Conservation (phyloP, 352 stramenopile genomes). For the Achlya hypogyna region DNA sequence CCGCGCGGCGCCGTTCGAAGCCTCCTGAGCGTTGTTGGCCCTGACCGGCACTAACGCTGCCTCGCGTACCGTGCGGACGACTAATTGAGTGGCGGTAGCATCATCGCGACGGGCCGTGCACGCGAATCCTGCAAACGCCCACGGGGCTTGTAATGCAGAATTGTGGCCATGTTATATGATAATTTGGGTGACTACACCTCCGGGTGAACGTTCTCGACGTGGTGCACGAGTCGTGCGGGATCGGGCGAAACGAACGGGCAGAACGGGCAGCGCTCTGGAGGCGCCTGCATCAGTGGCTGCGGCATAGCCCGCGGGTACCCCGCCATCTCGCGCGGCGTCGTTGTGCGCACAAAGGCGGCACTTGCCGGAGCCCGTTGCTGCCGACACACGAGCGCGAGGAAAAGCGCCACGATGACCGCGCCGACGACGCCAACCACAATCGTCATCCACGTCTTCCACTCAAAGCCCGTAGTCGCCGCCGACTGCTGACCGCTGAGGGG, state of each 20-base stretch:
- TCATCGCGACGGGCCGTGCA: no score
- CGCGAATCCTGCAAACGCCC: no score
- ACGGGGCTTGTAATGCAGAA: no score
- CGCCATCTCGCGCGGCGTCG: slow-evolving; percentile 1
- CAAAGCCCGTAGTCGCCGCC: not conserved
- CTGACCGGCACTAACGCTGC: no score
- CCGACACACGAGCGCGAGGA: slow-evolving; percentile 31
- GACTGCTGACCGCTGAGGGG: not conserved
- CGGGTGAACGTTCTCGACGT: slow-evolving; percentile 49
- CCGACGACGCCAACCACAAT: slow-evolving; percentile 29
- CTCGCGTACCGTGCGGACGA: no score
- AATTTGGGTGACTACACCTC: no score
- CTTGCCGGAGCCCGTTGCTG: not conserved
- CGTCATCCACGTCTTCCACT: slow-evolving; percentile 45
- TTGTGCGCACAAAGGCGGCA: not conserved
- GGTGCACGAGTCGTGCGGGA: slow-evolving; percentile 49
- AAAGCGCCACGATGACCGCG: slow-evolving; percentile 42
- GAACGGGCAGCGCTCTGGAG: slow-evolving; percentile 47
- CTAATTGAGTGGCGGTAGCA: no score
- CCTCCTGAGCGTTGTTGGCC: no score
- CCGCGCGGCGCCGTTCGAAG: no score
- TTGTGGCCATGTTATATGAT: no score
- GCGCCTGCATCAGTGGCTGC: not conserved
- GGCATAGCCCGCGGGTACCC: slow-evolving; percentile 6
- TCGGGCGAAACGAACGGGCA: slow-evolving; percentile 42